phyloP scores from a whole-genome alignment of 306 rosid genomes.

The Adenanthera pavonina region DNA sequence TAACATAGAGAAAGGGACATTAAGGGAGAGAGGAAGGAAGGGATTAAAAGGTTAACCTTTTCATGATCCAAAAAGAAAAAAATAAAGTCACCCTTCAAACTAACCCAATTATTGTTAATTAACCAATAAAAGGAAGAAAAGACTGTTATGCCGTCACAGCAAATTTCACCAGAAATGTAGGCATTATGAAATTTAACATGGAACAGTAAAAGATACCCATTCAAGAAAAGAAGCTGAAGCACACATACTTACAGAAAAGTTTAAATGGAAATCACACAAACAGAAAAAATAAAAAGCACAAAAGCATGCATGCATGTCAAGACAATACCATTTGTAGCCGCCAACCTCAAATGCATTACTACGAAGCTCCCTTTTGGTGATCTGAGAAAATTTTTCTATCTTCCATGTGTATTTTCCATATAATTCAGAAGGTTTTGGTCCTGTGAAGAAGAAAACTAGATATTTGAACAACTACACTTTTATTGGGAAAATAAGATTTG shows the following conservation, averaged over 20 bases:
- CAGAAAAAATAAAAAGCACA: constrained; percentile 11
- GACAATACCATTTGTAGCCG: constrained; percentile 83
- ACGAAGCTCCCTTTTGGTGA: constrained; percentile 96
- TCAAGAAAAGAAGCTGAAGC: constrained; percentile 34
- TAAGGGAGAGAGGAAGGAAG: neutral
- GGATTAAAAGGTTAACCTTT: neutral
- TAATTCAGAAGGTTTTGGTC: constrained; percentile 85
- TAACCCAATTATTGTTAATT: neutral
- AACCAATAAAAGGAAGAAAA: neutral
- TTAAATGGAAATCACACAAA: constrained; percentile 24
- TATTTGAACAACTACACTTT: neutral
- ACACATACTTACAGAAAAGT: neutral
- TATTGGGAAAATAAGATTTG: constrained; percentile 17
- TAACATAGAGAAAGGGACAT: neutral
- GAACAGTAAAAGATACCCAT: neutral
- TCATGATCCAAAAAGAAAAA: neutral
- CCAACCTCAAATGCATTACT: constrained; percentile 97
- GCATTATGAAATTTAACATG: neutral
- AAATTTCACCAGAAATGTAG: neutral
- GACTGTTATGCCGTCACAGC: neutral
- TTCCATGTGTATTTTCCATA: constrained; percentile 95
- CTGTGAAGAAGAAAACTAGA: constrained; percentile 50
- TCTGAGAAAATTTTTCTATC: constrained; percentile 97
- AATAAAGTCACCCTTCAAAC: neutral
- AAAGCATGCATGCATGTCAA: constrained; percentile 5